These are phyloP conservation scores for Exophiala aquamarina DNA, from an alignment of 2,329 filamentous ascomycete genomes.

Conservation along the genomic window DNA sequence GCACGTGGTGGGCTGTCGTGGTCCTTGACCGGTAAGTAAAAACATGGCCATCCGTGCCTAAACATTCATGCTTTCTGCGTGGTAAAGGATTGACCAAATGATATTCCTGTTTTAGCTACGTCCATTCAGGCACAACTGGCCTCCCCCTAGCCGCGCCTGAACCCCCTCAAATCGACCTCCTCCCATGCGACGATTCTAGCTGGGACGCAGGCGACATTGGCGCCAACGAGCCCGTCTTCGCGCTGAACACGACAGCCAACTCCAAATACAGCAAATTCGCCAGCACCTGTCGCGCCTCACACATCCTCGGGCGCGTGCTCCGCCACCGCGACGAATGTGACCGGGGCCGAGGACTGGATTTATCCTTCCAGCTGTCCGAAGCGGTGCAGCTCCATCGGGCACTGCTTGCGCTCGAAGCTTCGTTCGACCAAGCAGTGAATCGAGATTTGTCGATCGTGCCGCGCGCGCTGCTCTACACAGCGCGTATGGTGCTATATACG, in stretches of 20 bases:
- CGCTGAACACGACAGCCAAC: constrained; percentile 21
- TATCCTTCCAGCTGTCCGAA: constrained; percentile 1
- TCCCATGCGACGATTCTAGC: constrained; percentile 30
- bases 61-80: no score
- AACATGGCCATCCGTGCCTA: neutral
- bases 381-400: constrained; percentile 8
- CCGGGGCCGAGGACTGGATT: constrained; percentile 1
- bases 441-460: neutral
- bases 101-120: constrained; percentile 16
- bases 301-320: constrained; percentile 35
- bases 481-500: constrained; percentile 4
- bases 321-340: constrained; percentile 20
- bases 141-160: constrained; percentile 31
- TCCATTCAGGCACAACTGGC: constrained; percentile 25
- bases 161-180: constrained; percentile 28
- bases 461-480: constrained; percentile 5
- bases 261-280: constrained; percentile 32
- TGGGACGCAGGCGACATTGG: constrained; percentile 33
- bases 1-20: constrained; percentile 36
- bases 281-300: constrained; percentile 34
- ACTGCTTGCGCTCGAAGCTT: neutral
- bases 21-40: constrained; percentile 34
- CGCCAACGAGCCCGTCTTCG: constrained; percentile 30
- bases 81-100: no score
- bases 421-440: neutral